These are phyloP conservation scores for Fragaria vesca DNA, from an alignment of 306 rosid genomes.

Conservation along the genomic window DNA sequence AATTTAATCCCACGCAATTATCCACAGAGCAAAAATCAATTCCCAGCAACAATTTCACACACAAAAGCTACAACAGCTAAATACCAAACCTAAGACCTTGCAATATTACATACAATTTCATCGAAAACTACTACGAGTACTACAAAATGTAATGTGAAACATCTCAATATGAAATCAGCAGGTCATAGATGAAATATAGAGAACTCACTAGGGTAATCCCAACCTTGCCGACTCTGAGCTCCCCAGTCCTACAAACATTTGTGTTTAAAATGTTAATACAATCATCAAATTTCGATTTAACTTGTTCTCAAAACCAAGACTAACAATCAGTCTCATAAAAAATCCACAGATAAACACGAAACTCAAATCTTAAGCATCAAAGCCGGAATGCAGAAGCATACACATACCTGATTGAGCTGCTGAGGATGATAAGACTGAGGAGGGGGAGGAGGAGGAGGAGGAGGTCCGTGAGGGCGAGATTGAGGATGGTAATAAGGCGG, in stretches of 20 bases:
- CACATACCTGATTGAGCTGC: constrained; percentile 40
- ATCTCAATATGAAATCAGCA: background rate
- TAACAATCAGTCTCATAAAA: background rate
- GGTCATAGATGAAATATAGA: background rate
- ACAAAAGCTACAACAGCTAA: background rate
- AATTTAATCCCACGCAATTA: background rate
- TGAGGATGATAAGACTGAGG: constrained; percentile 50
- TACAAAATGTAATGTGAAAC: background rate
- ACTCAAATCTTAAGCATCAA: background rate
- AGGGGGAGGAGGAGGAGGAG: constrained; percentile 45
- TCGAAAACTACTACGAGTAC: background rate
- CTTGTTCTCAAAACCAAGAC: background rate
- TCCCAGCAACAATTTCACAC: background rate
- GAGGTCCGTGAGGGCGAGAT: constrained; percentile 39
- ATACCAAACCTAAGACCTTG: background rate
- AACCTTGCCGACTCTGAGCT: constrained; percentile 65
- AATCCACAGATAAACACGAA: background rate
- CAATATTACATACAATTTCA: too few relatives aligned
- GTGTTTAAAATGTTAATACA: background rate
- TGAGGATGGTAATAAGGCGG: constrained; percentile 50
- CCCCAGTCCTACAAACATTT: constrained; percentile 66
- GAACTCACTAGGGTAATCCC: constrained; percentile 61
- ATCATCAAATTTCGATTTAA: background rate
- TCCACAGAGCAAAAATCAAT: background rate
- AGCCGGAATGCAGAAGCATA: background rate